These are phyloP conservation scores for Phlegmacium glaucopus DNA, from an alignment of 768 basidiomycete genomes.

Conservation along the genomic window DNA sequence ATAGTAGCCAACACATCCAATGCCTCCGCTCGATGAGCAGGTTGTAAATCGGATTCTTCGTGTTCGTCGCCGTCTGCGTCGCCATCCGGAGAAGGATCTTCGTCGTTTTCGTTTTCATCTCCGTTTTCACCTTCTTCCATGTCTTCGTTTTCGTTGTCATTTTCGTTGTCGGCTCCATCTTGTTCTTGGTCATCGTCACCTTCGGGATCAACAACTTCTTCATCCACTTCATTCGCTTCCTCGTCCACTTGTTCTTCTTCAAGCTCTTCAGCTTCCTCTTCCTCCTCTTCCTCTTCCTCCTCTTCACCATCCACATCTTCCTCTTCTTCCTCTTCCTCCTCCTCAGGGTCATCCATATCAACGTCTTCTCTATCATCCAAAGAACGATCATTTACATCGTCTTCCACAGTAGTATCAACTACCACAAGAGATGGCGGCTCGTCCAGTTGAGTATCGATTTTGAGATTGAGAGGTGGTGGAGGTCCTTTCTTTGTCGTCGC, in stretches of 20 bases:
- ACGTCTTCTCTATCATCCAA: constrained; percentile 12
- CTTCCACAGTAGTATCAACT: constrained; percentile 8
- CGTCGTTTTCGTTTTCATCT: constrained; percentile 18
- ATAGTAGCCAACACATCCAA: constrained; percentile 85
- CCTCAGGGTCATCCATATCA: constrained; percentile 12
- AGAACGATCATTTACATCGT: constrained; percentile 12
- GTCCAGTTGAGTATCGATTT: constrained; percentile 6
- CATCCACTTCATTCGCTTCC: constrained; percentile 15
- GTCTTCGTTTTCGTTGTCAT: no score
- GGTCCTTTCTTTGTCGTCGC: constrained; percentile 15
- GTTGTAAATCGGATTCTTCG: constrained; percentile 58
- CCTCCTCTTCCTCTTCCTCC: constrained; percentile 9
- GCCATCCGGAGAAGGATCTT: constrained; percentile 18
- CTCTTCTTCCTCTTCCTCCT: constrained; percentile 15
- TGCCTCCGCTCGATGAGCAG: constrained; percentile 81
- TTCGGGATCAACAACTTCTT: constrained; percentile 22
- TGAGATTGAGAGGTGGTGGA: constrained; percentile 14
- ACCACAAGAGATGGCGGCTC: not conserved
- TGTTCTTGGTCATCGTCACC: constrained; percentile 31
- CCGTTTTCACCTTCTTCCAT: constrained; percentile 21
- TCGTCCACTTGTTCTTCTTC: constrained; percentile 4
- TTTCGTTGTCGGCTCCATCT: constrained; percentile 26
- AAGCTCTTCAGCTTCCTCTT: constrained; percentile 2
- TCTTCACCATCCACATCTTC: not conserved
- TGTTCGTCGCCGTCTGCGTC: constrained; percentile 27